These are phyloP conservation scores for Phoma sp. DNA, from an alignment of 2,329 filamentous ascomycete genomes.

Conservation along the genomic window DNA sequence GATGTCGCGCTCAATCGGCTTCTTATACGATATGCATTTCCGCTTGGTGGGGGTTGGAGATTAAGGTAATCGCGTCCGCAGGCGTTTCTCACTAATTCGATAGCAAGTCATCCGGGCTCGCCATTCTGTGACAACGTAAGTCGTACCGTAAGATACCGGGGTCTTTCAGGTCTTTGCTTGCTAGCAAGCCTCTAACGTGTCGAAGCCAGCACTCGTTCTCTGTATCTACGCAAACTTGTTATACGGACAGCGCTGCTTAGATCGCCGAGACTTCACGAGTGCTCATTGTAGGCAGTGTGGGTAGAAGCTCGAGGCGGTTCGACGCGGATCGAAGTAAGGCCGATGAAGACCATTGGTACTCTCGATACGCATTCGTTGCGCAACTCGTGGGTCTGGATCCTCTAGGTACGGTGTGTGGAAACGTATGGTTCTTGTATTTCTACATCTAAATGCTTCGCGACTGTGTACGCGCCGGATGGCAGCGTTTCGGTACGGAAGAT, in stretches of 20 bases:
- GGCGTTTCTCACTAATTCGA: neutral
- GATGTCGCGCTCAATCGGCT: neutral
- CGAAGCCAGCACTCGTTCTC: neutral
- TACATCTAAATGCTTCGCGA: constrained; percentile 34
- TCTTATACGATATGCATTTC: neutral
- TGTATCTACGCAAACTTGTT: neutral
- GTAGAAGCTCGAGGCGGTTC: constrained; percentile 20
- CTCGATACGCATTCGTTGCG: constrained; percentile 20
- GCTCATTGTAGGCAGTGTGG: constrained; percentile 9
- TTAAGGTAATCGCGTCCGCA: neutral
- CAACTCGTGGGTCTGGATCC: constrained; percentile 17
- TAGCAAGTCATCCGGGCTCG: neutral
- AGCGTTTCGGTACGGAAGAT: constrained; percentile 21
- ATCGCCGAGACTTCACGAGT: constrained; percentile 13
- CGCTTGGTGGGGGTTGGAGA: neutral
- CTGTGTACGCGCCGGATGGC: constrained; percentile 32
- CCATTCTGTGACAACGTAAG: neutral
- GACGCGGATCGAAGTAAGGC: constrained; percentile 14
- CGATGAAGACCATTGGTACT: constrained; percentile 15
- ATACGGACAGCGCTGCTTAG: neutral
- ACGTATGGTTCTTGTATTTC: constrained; percentile 38
- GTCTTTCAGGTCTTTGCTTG: neutral
- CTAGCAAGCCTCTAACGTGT: neutral
- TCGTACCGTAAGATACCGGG: neutral
- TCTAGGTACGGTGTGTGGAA: constrained; percentile 3